Base-by-base conservation (phyloP, 208 protist species). In the Phytomonas sp. region DNA sequence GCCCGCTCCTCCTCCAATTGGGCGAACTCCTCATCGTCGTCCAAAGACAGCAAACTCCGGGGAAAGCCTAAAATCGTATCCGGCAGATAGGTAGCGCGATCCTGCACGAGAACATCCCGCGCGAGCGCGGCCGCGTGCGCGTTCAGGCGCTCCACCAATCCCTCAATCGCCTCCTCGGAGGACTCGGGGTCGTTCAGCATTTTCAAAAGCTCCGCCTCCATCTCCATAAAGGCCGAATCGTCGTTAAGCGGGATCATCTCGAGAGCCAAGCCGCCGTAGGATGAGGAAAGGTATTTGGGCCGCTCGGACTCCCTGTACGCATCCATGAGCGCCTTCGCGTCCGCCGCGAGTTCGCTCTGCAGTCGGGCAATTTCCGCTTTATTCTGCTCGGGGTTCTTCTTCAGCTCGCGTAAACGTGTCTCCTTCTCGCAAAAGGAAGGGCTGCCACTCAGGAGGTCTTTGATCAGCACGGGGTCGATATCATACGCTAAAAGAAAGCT, bases 1-100 rank as follows among this genome's bases (percentile, higher is more conserved):
- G 86, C 74, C 31, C 82, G 80, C 69, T 95, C 87, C 7, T 71
- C 80, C 75, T 95, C 88, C 31, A 95, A 72, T 10, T 82, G 82
- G 34, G 60, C 42, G 72, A 93, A 93, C 66, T 85, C 79, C 45
- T 81, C 77, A 79, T 95, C 87, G 30, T 65, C 64, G 77, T 95
- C 90, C 26, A 95, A 83, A 6, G 77, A 82, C 19, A 95, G 77
- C 74, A 49, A 26, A 78, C 31, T 34, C 77, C 32, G 6, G 12
- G 42, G 42, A 42, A 84, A 60, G 60, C 82, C 81, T 23, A 71
- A 16, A 26, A 81, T 70, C 29, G 70, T 67, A n/a, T 45, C 12
- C 0, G 67, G 42, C 5, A 84, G 66, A 34, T 74, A 76, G 29
- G 63, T 56, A 11, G 33, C 10, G 12, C 71, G 72, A 23, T 81